Evolutionary conservation across 306 rosid species (phyloP), one percentile per base, ranked within the genome.

Genomic region (Senna tora): DNA sequence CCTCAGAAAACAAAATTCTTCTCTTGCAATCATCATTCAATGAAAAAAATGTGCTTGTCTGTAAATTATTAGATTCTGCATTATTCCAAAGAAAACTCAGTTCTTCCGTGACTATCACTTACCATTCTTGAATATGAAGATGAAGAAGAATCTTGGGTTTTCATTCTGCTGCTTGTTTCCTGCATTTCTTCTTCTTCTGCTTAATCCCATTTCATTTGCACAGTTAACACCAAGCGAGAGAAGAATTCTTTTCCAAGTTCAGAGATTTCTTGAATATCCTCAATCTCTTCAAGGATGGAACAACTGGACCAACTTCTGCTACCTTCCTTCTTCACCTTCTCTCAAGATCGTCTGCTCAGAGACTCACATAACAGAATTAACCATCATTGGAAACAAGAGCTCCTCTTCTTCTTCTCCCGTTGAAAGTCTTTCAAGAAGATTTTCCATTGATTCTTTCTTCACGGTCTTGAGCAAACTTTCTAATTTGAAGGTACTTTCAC

Each of bases 271-370:
- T 21, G 93, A 95, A 69, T 89, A 89, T 62, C 99, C 99, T 30
- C 81, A 73, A 55, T 78, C 32, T 71, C 93, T 95, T 63, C 87
- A 84, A 50, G 88, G 81, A 62, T 91, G 97, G 99, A 75, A 67
- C 3, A 89, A 86, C 42, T 91, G 96, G 96, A 91, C 99, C 70
- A 85, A 84, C 72, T 85, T 91, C 75, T 95, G 99, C 57, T 87
- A 66, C 74, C 89, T 95, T 34, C 89, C 97, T 74, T 62, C 85
- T 2, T 77, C 96, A 7, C 72, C 92, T 49, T 87, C 89, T 9
- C 85, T 95, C 72, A 87, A 55, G 69, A 81, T 95, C 54, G 88
- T 78, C 63, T 95, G 99, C 75, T 69, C 86, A 67, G 76, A 84
- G n/a, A 77, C 72, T 46, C 88, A 74, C 36, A 15, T 89, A 16